phyloP scores from a whole-genome alignment of 352 stramenopile species.

The Thalassiosira delicatula region DNA sequence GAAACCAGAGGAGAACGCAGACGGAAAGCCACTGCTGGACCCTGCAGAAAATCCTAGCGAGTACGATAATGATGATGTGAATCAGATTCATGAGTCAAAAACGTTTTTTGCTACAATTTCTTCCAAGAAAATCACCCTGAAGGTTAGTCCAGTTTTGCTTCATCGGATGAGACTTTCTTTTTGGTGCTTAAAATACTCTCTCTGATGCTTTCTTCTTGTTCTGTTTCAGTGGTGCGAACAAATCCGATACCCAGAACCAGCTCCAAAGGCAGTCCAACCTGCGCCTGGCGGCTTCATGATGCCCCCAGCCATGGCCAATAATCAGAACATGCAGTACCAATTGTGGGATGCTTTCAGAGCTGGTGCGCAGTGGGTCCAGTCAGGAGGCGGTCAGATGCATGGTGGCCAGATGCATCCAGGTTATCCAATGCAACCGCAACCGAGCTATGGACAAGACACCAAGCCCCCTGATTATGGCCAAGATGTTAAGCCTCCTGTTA shows the following conservation, averaged over 20 bases:
- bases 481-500: not conserved
- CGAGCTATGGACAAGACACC: no score
- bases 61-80: conserved; percentile 65
- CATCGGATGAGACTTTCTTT: no score
- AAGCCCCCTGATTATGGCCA: not conserved
- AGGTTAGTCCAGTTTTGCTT: conserved; percentile 24
- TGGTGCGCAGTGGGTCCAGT: conserved; percentile 41
- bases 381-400: not conserved
- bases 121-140: conserved; percentile 36
- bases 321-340: conserved; percentile 13
- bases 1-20: conserved; percentile 32
- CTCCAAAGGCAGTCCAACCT: not conserved
- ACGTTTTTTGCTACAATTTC: conserved; percentile 75
- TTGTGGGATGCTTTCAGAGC: conserved; percentile 31
- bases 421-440: no score
- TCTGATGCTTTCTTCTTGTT: not conserved
- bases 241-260: conserved; percentile 12
- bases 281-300: not conserved
- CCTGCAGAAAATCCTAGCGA: no score
- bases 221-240: conserved; percentile 26
- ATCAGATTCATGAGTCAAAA: conserved; percentile 67
- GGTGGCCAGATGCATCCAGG: conserved; percentile 3
- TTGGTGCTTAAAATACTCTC: no score
- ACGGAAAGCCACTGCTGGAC: conserved; percentile 23
- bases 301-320: not conserved